A percentile compares a stretch with the other conserved stretches of the same genome.
Evolutionary conservation across 805 yeast genomes (phyloP).

Genomic region (Saturnispora halmiae): DNA sequence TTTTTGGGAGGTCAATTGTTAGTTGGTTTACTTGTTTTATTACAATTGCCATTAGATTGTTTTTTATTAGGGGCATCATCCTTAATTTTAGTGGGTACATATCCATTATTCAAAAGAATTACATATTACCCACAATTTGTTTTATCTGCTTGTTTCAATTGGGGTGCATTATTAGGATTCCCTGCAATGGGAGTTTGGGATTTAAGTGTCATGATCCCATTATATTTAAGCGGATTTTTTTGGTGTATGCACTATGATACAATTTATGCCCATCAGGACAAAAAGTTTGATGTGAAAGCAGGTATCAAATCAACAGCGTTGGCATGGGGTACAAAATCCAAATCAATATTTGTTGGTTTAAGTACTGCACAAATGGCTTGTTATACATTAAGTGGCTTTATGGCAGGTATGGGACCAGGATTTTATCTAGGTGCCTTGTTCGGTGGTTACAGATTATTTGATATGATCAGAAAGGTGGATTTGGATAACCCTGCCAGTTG

Average conservation of each 20-base stretch:
- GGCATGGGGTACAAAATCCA: constrained; percentile 82
- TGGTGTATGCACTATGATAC: constrained; percentile 98
- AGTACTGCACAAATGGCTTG: constrained; percentile 60
- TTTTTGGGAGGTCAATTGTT: constrained; percentile 68
- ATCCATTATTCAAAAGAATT: constrained; percentile 89
- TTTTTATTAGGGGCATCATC: constrained; percentile 77
- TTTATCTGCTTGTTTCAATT: constrained; percentile 74
- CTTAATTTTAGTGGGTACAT: constrained; percentile 68
- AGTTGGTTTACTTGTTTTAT: constrained; percentile 63
- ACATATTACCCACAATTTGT: constrained; percentile 92
- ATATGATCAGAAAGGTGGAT: constrained; percentile 65
- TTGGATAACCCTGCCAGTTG: constrained; percentile 74
- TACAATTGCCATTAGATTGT: constrained; percentile 70
- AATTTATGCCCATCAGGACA: constrained; percentile 96
- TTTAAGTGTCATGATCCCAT: constrained; percentile 64
- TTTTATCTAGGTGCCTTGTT: constrained; percentile 56
- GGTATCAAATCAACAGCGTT: constrained; percentile 95
- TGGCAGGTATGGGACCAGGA: constrained; percentile 82
- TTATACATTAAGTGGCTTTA: constrained; percentile 57
- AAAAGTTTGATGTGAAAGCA: constrained; percentile 73
- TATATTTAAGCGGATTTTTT: constrained; percentile 64
- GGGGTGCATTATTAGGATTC: constrained; percentile 92
- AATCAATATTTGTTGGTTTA: constrained; percentile 54
- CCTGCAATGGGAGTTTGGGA: constrained; percentile 92
- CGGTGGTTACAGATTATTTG: constrained; percentile 60